These are phyloP conservation scores for Aspergillus hortae DNA, from an alignment of 2,329 filamentous ascomycete genomes.

Conservation along the genomic window DNA sequence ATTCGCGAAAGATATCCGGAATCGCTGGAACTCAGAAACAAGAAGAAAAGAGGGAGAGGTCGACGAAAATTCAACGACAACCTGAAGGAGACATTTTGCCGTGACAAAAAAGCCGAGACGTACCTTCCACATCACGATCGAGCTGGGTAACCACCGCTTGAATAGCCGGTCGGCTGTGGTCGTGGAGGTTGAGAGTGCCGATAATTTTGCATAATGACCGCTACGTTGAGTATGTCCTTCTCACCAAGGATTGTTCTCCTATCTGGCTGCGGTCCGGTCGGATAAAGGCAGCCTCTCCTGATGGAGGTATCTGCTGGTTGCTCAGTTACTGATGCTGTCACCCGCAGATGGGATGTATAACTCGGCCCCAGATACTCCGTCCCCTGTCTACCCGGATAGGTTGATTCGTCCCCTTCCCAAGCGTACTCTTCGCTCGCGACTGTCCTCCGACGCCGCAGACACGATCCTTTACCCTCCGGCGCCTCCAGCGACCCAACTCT, in stretches of 20 bases:
- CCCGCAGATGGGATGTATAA: constrained; percentile 48
- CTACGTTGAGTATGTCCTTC: constrained; percentile 42
- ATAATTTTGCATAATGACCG: constrained; percentile 37
- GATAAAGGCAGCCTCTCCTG: constrained; percentile 9
- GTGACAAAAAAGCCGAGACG: background rate
- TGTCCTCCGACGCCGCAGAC: constrained; percentile 80
- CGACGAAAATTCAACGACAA: constrained; percentile 14
- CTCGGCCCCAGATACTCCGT: constrained; percentile 65
- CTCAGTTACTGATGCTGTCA: constrained; percentile 36
- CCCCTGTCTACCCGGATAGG: constrained; percentile 79
- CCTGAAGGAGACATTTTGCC: constrained; percentile 9
- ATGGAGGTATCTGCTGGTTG: constrained; percentile 21
- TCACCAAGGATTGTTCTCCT: constrained; percentile 15
- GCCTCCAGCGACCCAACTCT: constrained; percentile 68
- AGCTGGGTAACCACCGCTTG: constrained; percentile 4
- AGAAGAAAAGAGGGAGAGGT: constrained; percentile 3
- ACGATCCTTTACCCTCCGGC: constrained; percentile 78
- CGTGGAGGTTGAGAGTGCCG: constrained; percentile 25
- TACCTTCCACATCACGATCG: background rate
- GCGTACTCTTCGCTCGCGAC: constrained; percentile 78
- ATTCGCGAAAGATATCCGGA: constrained; percentile 1
- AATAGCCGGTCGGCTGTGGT: constrained; percentile 23
- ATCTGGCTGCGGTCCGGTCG: constrained; percentile 12
- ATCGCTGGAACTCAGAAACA: background rate
- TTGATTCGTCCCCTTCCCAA: constrained; percentile 91